Conservation (phyloP, 768 basidiomycete species). For the Dacryopinax primogenitus region DNA sequence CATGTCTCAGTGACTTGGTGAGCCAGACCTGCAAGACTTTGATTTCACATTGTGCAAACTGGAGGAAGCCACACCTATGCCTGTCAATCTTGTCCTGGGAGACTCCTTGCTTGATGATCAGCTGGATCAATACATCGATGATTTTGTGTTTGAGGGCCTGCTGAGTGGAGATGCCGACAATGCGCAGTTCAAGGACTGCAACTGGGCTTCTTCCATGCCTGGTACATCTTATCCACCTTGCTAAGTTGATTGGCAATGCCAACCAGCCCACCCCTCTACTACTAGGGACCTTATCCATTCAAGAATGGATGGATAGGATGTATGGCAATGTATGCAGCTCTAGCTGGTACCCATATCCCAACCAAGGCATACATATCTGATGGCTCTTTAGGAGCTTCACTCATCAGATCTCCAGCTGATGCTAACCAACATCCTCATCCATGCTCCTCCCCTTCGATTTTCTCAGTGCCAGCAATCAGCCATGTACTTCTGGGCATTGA, state of each 20-base stretch:
- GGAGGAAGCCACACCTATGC: not conserved
- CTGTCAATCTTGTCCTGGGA: not conserved
- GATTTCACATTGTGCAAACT: not conserved
- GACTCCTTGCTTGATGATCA: not conserved
- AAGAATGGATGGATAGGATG: not conserved
- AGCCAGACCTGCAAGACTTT: not conserved
- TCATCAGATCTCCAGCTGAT: slow-evolving; percentile 5
- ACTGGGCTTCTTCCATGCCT: not conserved
- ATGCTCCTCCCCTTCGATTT: slow-evolving; percentile 25
- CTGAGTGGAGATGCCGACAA: not conserved
- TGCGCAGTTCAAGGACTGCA: not conserved
- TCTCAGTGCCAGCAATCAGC: slow-evolving; percentile 25
- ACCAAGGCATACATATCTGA: not conserved
- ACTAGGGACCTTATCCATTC: not conserved
- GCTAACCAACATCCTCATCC: slow-evolving; percentile 22
- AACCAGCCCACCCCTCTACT: not conserved
- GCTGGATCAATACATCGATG: not conserved
- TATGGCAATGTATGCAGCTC: not conserved
- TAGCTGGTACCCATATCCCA: not conserved
- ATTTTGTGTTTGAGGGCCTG: not conserved
- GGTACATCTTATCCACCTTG: not conserved
- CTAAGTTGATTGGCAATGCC: not conserved
- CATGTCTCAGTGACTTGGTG: not conserved
- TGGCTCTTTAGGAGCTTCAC: not conserved
- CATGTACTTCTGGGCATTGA: slow-evolving; percentile 24